phyloP scores from a whole-genome alignment of 768 basidiomycete species.

The Suillus plorans region DNA sequence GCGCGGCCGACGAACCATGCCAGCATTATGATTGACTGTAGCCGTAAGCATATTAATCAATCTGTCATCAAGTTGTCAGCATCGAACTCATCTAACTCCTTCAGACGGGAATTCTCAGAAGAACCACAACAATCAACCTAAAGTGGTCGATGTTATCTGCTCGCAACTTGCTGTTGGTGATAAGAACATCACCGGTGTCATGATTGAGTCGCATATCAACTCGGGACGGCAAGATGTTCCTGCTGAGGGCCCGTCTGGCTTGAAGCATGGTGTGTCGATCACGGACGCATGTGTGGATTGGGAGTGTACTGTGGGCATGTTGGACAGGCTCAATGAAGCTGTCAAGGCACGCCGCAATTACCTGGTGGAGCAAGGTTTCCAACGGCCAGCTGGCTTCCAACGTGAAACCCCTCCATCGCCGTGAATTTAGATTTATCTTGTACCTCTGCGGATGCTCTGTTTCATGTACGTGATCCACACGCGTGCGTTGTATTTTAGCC shows the following conservation, averaged over 20 bases:
- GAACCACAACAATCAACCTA: conserved; percentile 90
- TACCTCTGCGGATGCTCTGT: background rate
- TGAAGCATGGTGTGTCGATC: conserved; percentile 84
- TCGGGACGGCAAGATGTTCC: conserved; percentile 92
- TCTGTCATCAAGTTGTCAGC: background rate
- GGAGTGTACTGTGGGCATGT: conserved; percentile 74
- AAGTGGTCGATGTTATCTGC: conserved; percentile 70
- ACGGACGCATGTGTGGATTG: conserved; percentile 93
- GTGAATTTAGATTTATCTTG: conserved; percentile 2
- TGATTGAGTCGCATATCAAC: conserved; percentile 95
- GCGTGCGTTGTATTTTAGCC: conserved; percentile 3
- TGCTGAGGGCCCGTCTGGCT: conserved; percentile 55
- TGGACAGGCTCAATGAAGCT: conserved; percentile 63
- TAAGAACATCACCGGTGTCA: conserved; percentile 84
- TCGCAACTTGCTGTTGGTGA: conserved; percentile 71
- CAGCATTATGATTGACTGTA: conserved; percentile 88
- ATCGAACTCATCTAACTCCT: background rate
- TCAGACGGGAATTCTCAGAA: conserved; percentile 95
- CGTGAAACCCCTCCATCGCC: conserved; percentile 16
- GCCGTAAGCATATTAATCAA: conserved; percentile 47
- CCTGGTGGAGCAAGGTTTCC: conserved; percentile 25
- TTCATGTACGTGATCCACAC: background rate
- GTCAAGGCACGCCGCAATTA: conserved; percentile 27
- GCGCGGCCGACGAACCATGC: conserved; percentile 51
- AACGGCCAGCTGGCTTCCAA: conserved; percentile 28